A percentile compares a stretch with the other conserved stretches of the same genome.
Conservation (phyloP, 352 stramenopile species). For the Phytophthora cryptogea region DNA sequence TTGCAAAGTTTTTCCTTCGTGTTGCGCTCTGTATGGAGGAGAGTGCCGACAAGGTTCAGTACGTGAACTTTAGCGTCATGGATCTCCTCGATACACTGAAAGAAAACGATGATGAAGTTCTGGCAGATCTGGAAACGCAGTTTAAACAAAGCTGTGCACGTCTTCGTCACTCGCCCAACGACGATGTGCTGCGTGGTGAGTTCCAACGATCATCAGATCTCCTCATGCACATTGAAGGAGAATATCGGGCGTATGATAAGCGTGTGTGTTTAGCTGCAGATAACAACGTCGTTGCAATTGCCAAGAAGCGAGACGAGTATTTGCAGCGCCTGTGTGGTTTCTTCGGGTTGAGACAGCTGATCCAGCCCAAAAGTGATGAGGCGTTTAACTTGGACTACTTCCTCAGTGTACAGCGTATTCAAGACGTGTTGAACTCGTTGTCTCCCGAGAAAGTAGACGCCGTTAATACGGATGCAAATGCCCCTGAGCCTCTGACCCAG, state of each 20-base stretch:
- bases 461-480: neutral
- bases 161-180: constrained; percentile 78
- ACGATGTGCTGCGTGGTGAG: constrained; percentile 51
- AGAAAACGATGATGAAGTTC: constrained; percentile 61
- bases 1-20: constrained; percentile 67
- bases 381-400: constrained; percentile 52
- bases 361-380: constrained; percentile 4
- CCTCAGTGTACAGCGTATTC: constrained; percentile 56
- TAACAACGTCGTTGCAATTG: constrained; percentile 58
- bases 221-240: constrained; percentile 68
- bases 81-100: constrained; percentile 80
- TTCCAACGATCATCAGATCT: constrained; percentile 61
- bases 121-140: constrained; percentile 47
- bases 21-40: constrained; percentile 63
- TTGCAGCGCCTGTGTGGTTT: constrained; percentile 46
- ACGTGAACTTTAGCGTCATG: constrained; percentile 71
- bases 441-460: neutral
- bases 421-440: constrained; percentile 35
- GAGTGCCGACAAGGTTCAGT: constrained; percentile 56
- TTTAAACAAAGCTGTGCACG: constrained; percentile 54
- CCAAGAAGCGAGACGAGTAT: constrained; percentile 53
- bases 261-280: constrained; percentile 44
- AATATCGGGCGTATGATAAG: constrained; percentile 79
- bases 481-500: neutral
- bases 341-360: constrained; percentile 46